Conservation (phyloP, 176 grass and related monocot species). For the Juncus effusus region DNA sequence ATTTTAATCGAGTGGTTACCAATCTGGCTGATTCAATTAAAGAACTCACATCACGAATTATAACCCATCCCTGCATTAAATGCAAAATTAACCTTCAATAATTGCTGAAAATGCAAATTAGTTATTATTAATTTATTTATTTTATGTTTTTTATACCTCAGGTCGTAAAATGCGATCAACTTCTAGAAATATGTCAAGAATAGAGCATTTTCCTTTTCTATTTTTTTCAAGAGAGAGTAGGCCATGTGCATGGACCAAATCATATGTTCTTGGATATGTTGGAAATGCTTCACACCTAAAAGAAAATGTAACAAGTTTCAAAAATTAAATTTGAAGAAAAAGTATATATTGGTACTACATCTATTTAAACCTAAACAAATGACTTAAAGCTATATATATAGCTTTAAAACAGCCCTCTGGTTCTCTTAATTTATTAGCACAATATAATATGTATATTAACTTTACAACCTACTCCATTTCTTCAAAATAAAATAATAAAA, state of each 20-base stretch:
- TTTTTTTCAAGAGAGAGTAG: conserved; percentile 57
- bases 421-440: too few species aligned
- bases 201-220: conserved; percentile 61
- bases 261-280: conserved; percentile 97
- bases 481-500: too few species aligned
- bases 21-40: conserved; percentile 83
- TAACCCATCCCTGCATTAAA: conserved; percentile 75
- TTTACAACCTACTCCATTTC: too few species aligned
- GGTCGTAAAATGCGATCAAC: conserved; percentile 94
- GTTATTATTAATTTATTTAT: background rate
- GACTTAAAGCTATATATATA: too few species aligned
- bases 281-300: conserved; percentile 98
- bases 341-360: too few species aligned
- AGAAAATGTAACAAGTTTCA: too few species aligned
- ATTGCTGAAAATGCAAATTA: background rate
- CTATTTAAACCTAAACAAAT: too few species aligned
- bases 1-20: conserved; percentile 63
- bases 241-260: conserved; percentile 96
- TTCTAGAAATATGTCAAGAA: conserved; percentile 89
- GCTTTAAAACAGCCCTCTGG: too few species aligned
- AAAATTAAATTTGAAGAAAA: too few species aligned
- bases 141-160: conserved; percentile 52
- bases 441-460: too few species aligned
- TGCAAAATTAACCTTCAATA: conserved; percentile 6
- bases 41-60: conserved; percentile 63